Conservation (phyloP, 305 asterid genomes). For the Solanum aculeatissimum region DNA sequence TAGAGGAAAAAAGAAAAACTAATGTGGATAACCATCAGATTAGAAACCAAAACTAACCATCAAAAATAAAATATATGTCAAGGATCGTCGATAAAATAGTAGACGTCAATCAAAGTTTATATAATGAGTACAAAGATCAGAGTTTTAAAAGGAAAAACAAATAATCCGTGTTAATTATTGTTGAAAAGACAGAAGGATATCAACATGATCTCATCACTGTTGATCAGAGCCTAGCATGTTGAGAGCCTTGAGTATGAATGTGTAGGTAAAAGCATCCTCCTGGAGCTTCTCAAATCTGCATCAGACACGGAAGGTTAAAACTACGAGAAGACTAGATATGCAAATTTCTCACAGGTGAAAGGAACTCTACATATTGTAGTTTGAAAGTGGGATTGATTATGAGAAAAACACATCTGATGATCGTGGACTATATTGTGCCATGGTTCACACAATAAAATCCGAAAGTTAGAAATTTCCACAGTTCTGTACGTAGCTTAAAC, state of each 20-base stretch:
- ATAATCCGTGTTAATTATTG: background rate
- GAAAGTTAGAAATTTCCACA: background rate
- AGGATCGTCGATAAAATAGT: background rate
- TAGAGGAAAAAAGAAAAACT: background rate
- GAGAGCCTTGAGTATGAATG: slow-evolving; percentile 64
- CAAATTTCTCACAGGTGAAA: background rate
- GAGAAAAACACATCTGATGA: background rate
- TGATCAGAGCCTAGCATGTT: slow-evolving; percentile 19
- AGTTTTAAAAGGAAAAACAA: background rate
- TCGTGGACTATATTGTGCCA: background rate
- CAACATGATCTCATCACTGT: background rate
- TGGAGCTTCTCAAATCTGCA: slow-evolving; percentile 85
- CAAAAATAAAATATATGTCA: background rate
- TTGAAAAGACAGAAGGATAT: background rate
- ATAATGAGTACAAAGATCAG: background rate
- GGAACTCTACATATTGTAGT: background rate
- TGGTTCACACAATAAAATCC: background rate
- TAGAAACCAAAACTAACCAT: background rate
- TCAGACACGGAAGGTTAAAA: background rate
- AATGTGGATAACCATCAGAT: background rate
- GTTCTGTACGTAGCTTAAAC: background rate
- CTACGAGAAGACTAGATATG: background rate
- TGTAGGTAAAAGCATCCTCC: slow-evolving; percentile 79
- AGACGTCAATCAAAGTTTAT: background rate
- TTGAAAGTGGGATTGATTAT: background rate